phyloP scores from a whole-genome alignment of 768 basidiomycete species.

The Favolaschia claudopus region DNA sequence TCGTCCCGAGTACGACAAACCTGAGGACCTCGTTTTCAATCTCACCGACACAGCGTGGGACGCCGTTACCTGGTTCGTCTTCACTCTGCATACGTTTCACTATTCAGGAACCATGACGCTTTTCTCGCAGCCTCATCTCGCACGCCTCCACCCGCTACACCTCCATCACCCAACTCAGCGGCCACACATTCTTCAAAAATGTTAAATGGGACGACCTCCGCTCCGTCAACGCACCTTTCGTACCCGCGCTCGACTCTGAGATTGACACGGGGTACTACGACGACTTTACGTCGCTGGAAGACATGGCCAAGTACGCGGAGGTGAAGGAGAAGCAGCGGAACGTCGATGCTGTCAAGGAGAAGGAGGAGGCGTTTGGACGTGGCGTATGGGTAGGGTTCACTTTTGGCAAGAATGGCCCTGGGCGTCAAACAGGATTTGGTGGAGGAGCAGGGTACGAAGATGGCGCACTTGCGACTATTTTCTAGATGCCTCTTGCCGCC shows the following conservation, averaged over 20 bases:
- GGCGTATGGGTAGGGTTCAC: conserved; percentile 95
- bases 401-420: conserved; percentile 87
- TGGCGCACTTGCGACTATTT: conserved; percentile 66
- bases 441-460: conserved; percentile 53
- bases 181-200: conserved; percentile 83
- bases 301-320: conserved; percentile 99
- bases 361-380: conserved; percentile 72
- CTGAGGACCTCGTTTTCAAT: conserved; percentile 97
- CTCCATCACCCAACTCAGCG: conserved; percentile 73
- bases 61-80: conserved; percentile 79
- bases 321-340: conserved; percentile 97
- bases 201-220: conserved; percentile 85
- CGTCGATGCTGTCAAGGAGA: conserved; percentile 91
- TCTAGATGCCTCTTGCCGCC: conserved; percentile 42
- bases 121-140: conserved; percentile 73
- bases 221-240: conserved; percentile 82
- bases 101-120: no score
- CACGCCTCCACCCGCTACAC: conserved; percentile 83
- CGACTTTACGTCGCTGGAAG: conserved; percentile 85
- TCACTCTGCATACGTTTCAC: not conserved
- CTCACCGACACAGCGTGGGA: conserved; percentile 94
- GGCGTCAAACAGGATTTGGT: conserved; percentile 48
- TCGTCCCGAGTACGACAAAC: conserved; percentile 94
- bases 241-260: conserved; percentile 93
- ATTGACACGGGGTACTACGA: conserved; percentile 96